Evolutionary conservation across 306 rosid species (phyloP), one percentile per base, ranked within the genome.

Genomic region (Gynostemma pentaphyllum): DNA sequence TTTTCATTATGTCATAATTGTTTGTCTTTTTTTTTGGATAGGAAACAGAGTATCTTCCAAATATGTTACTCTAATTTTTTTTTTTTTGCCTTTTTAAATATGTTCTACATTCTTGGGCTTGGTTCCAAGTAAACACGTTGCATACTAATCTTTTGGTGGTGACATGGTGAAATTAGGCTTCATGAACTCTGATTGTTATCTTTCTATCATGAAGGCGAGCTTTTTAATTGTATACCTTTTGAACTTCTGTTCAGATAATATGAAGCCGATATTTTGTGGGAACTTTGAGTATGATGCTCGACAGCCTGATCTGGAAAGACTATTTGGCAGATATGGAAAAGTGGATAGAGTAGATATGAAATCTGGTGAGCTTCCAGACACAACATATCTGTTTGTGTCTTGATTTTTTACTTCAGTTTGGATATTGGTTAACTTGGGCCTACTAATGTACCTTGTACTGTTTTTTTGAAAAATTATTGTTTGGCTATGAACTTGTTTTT

Each of bases 341-440:
- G 97, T 94, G 76, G 99, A 94, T 69, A 80, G 97, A 80, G 99
- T 94, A 78, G 99, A 94, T 82, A 88, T 94, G 97, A 94, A 94
- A 80, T 83, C 99, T 69, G 99, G 99, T 94, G 77, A 86, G 95
- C 45, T 68, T 67, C 79, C 67, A 12, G 30, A 9, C 55, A 26
- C 54, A 15, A 23, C 24, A 29, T 47, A 54, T 64, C 34, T 45
- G 19, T 46, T 21, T 45, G 2, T 30, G 44, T 57, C 39, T 64
- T 28, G 1, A 64, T 36, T 46, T 39, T 37, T 56, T 59, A 56
- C 34, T 59, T 55, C 62, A 29, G 12, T 32, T 54, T 5, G 2
- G 24, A 19, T 59, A 45, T 60, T 59, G 10, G 23, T 64, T 37
- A 49, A 16, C 24, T 16, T 15, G 9, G 14, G 4, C 46, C 46